Base-by-base conservation (phyloP, 331 rosid species). In the Telfairia occidentalis region DNA sequence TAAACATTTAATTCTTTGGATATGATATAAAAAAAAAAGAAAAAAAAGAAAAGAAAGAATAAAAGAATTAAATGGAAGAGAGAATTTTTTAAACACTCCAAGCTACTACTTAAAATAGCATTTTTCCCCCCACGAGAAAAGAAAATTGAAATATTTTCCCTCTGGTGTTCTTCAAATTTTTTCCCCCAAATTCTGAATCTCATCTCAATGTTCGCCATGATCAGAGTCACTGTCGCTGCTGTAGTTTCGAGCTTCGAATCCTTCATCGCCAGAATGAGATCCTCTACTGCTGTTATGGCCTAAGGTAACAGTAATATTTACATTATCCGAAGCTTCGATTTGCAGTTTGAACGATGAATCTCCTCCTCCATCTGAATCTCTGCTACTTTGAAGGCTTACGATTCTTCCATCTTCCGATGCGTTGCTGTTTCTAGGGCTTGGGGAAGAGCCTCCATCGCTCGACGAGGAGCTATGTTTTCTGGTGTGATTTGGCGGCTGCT, bases 241-340 rank as follows among this genome's bases (percentile, higher is more conserved):
- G 59, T 8, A 15, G 16, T 45, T 0, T 1, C 23, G 38, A 7
- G 26, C 70, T 34, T 30, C 37, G 38, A 0, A 28, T 58, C 6
- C 46, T 65, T 43, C 74, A 43, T 43, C 7, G 28, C 28, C 75
- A 29, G 75, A 8, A 48, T 28, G 59, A 11, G 75, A 71, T 48
- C 21, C 59, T 43, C 75, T 46, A 71, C 59, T 48, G 59, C 59
- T 71, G 59, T 1, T 71, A 71, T 48, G 75, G 3, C 48, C 75
- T 71, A 71, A 71, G 10, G 60, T 26, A 28, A 55, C 75, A 11
- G 9, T 23, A 9, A 6, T 71, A 71, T 71, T 29, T 70, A 70
- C 75, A 71, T 7, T 32, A 7, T 43, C 10, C 5, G 75, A 70
- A 24, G 34, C 7, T 42, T 67, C 54, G 7, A 13, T 1, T 40